Evolutionary conservation across 164 flowering plant species (phyloP), one percentile per base, ranked within the genome.

Genomic region (Malania oleifera): DNA sequence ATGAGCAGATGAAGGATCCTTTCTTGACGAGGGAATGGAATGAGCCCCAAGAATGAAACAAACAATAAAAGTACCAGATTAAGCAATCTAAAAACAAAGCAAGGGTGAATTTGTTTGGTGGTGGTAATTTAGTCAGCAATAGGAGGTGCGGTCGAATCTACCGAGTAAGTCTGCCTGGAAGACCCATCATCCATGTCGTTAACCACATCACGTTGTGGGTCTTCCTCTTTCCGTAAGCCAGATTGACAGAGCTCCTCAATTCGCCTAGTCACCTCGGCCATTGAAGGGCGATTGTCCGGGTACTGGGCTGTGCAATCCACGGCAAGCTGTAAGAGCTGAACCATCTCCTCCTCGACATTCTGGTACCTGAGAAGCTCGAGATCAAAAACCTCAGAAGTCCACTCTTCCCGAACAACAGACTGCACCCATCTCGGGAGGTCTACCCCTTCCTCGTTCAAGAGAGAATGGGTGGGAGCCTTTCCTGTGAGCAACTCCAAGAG

Each of bases 391-490:
- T 88, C 88, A 0, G 88, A 54, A 0, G 86, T 75, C 93, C 91
- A 91, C 57, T 89, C 91, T 43, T 91, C 96, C 20, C 76, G 72
- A 11, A 85, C 89, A 22, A 91, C 87, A 0, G 96, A 86, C 41
- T 82, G 91, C 18, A 88, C 98, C 98, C 98, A 91, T 51, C 92
- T 75, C 2, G 98, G 98, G 7, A 88, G 83, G 64, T 91, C 96
- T 0, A 88, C 95, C 2, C 91, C 98, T 31, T 86, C 98, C 67
- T 86, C 98, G 25, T 85, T 83, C 54, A 82, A 24, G 26, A 74
- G 54, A 25, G 91, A 60, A 39, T 91, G 90, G 0, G 85, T 80
- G 0, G 96, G 98, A 17, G 96, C 80, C 69, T 87, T 89, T 17
- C 96, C 96, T 1, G 96, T 91, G 12, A 91, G 79, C 68, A 91